phyloP scores from a whole-genome alignment of 371 early-diverging fungal species.

The Mortierella polycephala region DNA sequence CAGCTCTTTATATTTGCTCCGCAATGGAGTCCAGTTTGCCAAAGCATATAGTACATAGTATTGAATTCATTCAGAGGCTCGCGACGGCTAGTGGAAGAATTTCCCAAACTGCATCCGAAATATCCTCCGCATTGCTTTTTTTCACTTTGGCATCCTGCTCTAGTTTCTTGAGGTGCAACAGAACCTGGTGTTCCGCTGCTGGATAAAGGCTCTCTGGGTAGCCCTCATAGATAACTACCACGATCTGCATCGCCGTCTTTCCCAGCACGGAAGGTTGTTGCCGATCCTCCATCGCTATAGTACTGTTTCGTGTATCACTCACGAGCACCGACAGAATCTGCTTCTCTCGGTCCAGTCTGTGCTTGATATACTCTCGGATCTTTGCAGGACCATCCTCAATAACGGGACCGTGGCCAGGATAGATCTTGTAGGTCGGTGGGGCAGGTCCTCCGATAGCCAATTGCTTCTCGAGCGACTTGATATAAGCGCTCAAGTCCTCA shows the following conservation, averaged over 20 bases:
- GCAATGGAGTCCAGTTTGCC: not conserved
- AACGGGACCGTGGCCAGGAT: slow-evolving; percentile 82
- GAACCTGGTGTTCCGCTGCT: slow-evolving; percentile 74
- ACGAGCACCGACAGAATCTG: slow-evolving; percentile 72
- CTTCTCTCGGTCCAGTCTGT: slow-evolving; percentile 80
- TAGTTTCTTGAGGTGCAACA: slow-evolving; percentile 78
- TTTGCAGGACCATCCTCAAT: slow-evolving; percentile 68
- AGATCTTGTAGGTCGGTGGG: slow-evolving; percentile 34
- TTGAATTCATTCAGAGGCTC: slow-evolving; percentile 10
- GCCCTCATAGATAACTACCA: slow-evolving; percentile 68
- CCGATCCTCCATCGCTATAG: not conserved
- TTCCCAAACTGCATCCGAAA: slow-evolving; percentile 45
- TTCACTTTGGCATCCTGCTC: slow-evolving; percentile 66
- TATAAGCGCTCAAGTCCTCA: slow-evolving; percentile 75
- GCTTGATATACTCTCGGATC: slow-evolving; percentile 73
- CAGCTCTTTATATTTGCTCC: too few relatives aligned
- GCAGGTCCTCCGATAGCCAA: slow-evolving; percentile 58
- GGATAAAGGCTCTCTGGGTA: slow-evolving; percentile 66
- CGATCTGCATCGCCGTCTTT: slow-evolving; percentile 70
- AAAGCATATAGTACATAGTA: not conserved
- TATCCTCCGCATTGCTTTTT: slow-evolving; percentile 42
- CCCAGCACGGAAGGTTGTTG: not conserved
- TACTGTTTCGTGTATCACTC: not conserved
- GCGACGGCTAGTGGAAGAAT: slow-evolving; percentile 12
- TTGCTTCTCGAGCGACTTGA: slow-evolving; percentile 69